Percentiles rank a stretch among this genome's conserved stretches.
Evolutionary conservation across 1,139 yeast genomes (phyloP).

Genomic region (Entelexis sorbosivorans): DNA sequence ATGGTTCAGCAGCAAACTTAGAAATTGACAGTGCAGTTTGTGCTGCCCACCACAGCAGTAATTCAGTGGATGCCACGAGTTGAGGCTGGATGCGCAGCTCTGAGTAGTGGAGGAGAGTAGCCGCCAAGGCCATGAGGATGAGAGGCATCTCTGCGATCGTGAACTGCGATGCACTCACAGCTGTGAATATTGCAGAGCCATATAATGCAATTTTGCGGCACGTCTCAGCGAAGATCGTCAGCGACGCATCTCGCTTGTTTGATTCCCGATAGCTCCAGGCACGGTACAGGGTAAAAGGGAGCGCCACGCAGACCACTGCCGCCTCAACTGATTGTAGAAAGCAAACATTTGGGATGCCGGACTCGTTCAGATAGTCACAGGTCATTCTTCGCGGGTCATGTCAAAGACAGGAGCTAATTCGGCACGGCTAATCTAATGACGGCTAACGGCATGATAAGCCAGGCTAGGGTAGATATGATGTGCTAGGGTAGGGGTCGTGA

Average conservation of each 20-base stretch:
- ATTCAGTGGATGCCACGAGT: conserved; percentile 1
- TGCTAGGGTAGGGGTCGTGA: too few species aligned
- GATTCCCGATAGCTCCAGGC: background rate
- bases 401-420: background rate
- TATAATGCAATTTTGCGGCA: background rate
- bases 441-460: too few species aligned
- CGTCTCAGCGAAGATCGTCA: background rate
- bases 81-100: background rate
- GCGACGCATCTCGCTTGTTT: too few species aligned
- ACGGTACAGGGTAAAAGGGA: background rate
- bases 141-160: background rate
- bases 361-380: background rate
- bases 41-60: background rate
- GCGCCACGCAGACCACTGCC: background rate
- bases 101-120: background rate
- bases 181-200: background rate
- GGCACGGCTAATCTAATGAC: too few species aligned
- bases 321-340: background rate
- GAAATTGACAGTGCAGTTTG: background rate
- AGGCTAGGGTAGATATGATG: too few species aligned
- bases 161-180: too few species aligned
- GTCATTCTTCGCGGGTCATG: background rate
- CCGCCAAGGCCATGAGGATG: background rate
- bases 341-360: background rate
- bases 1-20: background rate